Evolutionary conservation across 768 basidiomycete genomes (phyloP).

Genomic region (Collybiopsis luxurians): DNA sequence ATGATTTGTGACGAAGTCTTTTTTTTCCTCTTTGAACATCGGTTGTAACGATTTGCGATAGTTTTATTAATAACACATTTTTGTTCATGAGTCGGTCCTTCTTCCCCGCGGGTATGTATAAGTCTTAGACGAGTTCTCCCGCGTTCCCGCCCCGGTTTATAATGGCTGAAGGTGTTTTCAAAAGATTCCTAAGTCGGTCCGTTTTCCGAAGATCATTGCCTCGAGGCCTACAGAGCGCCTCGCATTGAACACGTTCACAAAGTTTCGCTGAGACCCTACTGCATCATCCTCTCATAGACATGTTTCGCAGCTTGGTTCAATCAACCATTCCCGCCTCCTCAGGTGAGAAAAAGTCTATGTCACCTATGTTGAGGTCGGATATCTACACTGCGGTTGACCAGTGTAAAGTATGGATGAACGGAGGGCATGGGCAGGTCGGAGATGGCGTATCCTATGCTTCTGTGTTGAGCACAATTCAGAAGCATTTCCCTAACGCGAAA

Average conservation of each 20-base stretch:
- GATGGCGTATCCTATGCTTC: slow-evolving; percentile 50
- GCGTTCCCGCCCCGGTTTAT: not conserved
- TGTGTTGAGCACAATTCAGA: slow-evolving; percentile 43
- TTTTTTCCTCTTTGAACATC: not conserved
- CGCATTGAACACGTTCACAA: not conserved
- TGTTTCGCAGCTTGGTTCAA: slow-evolving; percentile 5
- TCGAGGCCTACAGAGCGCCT: slow-evolving; percentile 6
- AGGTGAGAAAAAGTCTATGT: slow-evolving; percentile 20
- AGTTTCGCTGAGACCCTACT: not conserved
- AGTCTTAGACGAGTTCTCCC: not conserved
- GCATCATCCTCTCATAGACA: not conserved
- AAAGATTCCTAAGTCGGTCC: slow-evolving; percentile 1
- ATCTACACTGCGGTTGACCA: slow-evolving; percentile 49
- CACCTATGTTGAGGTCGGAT: slow-evolving; percentile 41
- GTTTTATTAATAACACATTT: not conserved
- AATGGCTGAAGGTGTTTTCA: not conserved
- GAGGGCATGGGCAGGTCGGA: slow-evolving; percentile 42
- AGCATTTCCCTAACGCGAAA: slow-evolving; percentile 45
- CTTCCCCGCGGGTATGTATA: no score
- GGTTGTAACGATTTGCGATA: not conserved
- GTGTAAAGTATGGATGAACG: slow-evolving; percentile 42
- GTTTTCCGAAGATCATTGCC: not conserved
- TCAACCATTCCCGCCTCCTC: not conserved
- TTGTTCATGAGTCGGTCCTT: no score
- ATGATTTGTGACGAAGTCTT: slow-evolving; percentile 16